Base-by-base conservation (phyloP, 2,329 filamentous ascomycete genomes). In the Epichloe coenophiala region DNA sequence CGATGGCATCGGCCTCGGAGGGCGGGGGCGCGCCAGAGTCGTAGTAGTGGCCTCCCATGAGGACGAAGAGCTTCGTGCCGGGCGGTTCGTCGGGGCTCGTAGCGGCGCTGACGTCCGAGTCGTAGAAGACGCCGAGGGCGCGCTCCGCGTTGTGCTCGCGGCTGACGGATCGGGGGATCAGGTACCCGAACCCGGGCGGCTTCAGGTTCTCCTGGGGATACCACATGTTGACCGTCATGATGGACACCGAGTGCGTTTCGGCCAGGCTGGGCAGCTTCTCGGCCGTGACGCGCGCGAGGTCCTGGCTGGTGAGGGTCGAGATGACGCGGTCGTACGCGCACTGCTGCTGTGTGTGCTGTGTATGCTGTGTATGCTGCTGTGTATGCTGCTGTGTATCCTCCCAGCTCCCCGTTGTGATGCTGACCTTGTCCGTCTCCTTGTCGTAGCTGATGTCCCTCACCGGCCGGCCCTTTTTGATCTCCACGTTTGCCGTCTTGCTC, bases 31-130 rank as follows among this genome's bases (percentile, higher is more conserved):
- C 57, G 56, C 59, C 60, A 45, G 56, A 81, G 52, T 71, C 76
- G 63, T 88, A 97, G 77, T 87, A 88, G 68, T 96, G 89, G 1
- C 93, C 93, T 53, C 93, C 93, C 51, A 98, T 72, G 81, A 98
- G 95, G 58, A 97, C 86, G 15, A 91, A 95, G 49, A 97, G 68
- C 65, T 95, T 95, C 13, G 88, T 95, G 23, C 87, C 88, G 37
- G 57, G 56, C n/a, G 66, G 65, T 54, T 67, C 65, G 61, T 84
- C 78, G 58, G 78, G 73, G 17, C 75, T 47, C 17, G 41, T 76
- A 45, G 66, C 60, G 42, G 58, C 55, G 50, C 62, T 55, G 33
- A 69, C 76, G 55, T 88, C 81, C 2, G 83, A 87, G 66, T 95
- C 89, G 66, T 97, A 97, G 53, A 97, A 85, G 48, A 97, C 90